Conservation (phyloP, 2,329 filamentous ascomycete genomes). For the Clonostachys solani region DNA sequence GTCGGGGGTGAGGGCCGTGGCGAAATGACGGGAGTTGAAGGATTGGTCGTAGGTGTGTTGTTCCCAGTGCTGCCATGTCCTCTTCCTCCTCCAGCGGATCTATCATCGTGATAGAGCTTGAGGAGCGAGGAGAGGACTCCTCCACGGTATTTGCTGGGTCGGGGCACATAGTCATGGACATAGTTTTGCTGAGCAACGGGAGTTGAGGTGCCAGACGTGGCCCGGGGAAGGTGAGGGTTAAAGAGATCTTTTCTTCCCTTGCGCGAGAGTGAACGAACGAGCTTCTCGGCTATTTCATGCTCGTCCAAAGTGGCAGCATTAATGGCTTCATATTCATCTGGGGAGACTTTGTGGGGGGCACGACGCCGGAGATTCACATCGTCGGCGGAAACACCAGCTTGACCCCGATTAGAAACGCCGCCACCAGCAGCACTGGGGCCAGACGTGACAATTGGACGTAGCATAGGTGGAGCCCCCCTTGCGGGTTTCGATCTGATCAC, state of each 20-base stretch:
- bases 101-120: constrained; percentile 55
- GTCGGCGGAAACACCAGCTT: not conserved
- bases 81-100: constrained; percentile 8
- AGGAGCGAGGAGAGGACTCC: constrained; percentile 71
- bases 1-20: constrained; percentile 33
- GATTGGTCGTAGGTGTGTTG: constrained; percentile 29
- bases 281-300: constrained; percentile 2
- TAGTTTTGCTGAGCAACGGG: constrained; percentile 44
- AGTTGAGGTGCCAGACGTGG: constrained; percentile 28
- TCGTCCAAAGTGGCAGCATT: constrained; percentile 12
- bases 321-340: constrained; percentile 8
- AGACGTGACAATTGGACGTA: not conserved
- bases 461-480: too few relatives aligned
- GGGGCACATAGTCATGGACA: constrained; percentile 53
- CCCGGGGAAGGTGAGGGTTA: constrained; percentile 12
- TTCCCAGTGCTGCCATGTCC: constrained; percentile 28
- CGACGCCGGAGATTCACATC: constrained; percentile 10
- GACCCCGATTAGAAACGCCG: not conserved
- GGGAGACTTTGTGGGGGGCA: constrained; percentile 15
- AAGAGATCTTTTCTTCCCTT: constrained; percentile 22
- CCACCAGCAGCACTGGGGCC: not conserved
- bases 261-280: constrained; percentile 24
- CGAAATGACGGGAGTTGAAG: constrained; percentile 32
- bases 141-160: constrained; percentile 64
- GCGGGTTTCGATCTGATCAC: not conserved